A percentile compares a stretch with the other conserved stretches of the same genome.
Conservation (phyloP, 257 asterid genomes). For the Jacaranda copaia region DNA sequence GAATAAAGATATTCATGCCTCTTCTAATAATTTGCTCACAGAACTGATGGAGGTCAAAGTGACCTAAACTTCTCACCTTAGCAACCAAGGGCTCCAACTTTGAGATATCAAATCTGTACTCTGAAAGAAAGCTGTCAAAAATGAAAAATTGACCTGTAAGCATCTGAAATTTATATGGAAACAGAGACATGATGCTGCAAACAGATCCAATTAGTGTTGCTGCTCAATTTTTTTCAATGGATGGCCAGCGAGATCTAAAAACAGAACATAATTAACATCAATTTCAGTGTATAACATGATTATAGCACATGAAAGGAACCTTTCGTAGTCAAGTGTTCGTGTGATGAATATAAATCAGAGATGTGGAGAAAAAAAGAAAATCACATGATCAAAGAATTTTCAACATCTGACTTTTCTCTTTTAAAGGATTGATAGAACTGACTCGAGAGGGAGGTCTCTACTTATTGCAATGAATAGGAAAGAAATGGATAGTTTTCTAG, state of each 20-base stretch:
- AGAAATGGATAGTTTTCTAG: background rate
- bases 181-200: background rate
- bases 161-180: background rate
- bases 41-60: conserved; percentile 25
- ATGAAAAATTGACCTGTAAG: conserved; percentile 15
- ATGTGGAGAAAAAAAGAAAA: background rate
- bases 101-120: conserved; percentile 66
- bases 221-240: no score
- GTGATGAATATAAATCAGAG: background rate
- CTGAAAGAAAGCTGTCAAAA: conserved; percentile 56
- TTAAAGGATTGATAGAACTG: background rate
- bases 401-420: background rate
- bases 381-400: background rate
- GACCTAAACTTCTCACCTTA: conserved; percentile 48
- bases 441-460: background rate
- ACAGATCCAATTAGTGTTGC: no score
- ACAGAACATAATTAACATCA: background rate
- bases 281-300: background rate
- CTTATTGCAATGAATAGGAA: background rate
- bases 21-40: background rate
- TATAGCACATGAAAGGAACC: background rate
- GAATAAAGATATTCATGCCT: background rate
- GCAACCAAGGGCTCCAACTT: conserved; percentile 80
- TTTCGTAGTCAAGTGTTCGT: background rate
- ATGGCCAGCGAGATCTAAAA: no score